Percentiles rank a stretch among this genome's conserved stretches.
Evolutionary conservation across 2,329 filamentous ascomycete species (phyloP).

Genomic region (Colletotrichum filicis): DNA sequence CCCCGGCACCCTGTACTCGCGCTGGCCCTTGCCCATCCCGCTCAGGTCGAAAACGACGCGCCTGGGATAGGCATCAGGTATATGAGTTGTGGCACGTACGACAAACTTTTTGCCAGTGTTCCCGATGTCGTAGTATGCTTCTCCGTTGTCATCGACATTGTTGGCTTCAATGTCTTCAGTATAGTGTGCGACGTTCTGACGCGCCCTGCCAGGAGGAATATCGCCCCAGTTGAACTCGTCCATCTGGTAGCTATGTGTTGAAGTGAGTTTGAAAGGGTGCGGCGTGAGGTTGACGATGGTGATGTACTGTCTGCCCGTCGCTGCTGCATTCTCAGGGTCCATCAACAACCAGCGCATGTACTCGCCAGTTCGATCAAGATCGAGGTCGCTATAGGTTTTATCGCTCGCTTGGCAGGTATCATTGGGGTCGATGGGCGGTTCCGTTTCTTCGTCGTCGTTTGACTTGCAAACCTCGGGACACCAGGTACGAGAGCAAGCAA

Average conservation of each 20-base stretch:
- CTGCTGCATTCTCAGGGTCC: background rate
- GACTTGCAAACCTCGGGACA: constrained; percentile 43
- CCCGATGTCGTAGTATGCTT: constrained; percentile 45
- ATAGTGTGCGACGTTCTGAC: constrained; percentile 45
- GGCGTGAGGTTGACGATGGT: constrained; percentile 49
- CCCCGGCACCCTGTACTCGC: constrained; percentile 46
- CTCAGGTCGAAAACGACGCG: constrained; percentile 44
- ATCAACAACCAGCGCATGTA: constrained; percentile 23
- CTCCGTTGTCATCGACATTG: constrained; percentile 42
- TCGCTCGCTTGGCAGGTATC: background rate
- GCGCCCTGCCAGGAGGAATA: constrained; percentile 44
- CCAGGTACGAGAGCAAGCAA: constrained; percentile 56
- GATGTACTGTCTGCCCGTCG: constrained; percentile 40
- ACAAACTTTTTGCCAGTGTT: constrained; percentile 45
- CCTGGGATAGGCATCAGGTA: constrained; percentile 39
- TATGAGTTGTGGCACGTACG: constrained; percentile 44
- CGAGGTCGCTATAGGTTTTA: background rate
- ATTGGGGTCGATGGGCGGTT: background rate
- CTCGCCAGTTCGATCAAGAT: background rate
- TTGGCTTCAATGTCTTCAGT: constrained; percentile 34
- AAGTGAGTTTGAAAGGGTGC: constrained; percentile 41
- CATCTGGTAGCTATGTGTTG: constrained; percentile 45
- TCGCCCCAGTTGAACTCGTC: constrained; percentile 46
- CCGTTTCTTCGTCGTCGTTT: background rate
- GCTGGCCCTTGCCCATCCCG: constrained; percentile 46